Evolutionary conservation across 2,329 filamentous ascomycete species (phyloP).

Genomic region (Sporothrix pseudoabietina): DNA sequence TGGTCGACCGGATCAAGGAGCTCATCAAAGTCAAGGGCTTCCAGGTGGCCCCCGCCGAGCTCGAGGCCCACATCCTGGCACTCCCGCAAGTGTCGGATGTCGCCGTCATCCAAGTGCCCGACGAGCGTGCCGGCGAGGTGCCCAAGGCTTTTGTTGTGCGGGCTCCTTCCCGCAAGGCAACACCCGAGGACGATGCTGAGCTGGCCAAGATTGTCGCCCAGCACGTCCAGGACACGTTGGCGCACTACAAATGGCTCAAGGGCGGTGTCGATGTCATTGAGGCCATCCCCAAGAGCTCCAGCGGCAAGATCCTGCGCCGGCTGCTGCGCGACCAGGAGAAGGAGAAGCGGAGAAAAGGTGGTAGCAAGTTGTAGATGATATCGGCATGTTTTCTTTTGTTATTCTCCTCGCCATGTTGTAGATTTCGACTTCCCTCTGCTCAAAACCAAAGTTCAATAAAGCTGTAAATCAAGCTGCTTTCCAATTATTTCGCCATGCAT

Average conservation of each 20-base stretch:
- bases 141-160: conserved; percentile 69
- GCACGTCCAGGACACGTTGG: conserved; percentile 67
- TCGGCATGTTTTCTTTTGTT: not conserved
- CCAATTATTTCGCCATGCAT: conserved; percentile 15
- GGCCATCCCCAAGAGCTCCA: conserved; percentile 71
- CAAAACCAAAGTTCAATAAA: not conserved
- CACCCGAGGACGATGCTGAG: conserved; percentile 53
- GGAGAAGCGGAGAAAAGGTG: conserved; percentile 28
- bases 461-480: not conserved
- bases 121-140: conserved; percentile 63
- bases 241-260: conserved; percentile 68
- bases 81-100: conserved; percentile 75
- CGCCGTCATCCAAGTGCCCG: conserved; percentile 73
- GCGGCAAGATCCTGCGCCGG: conserved; percentile 71
- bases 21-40: conserved; percentile 63
- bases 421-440: not conserved
- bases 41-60: conserved; percentile 81
- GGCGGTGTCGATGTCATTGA: conserved; percentile 66
- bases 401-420: not conserved
- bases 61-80: conserved; percentile 76
- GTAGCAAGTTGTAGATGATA: conserved; percentile 23
- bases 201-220: conserved; percentile 65
- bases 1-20: conserved; percentile 71
- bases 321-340: conserved; percentile 70
- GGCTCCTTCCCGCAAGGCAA: conserved; percentile 38